Evolutionary conservation across 2,329 filamentous ascomycete genomes (phyloP).

Genomic region (Ophiostoma triangulosporum): DNA sequence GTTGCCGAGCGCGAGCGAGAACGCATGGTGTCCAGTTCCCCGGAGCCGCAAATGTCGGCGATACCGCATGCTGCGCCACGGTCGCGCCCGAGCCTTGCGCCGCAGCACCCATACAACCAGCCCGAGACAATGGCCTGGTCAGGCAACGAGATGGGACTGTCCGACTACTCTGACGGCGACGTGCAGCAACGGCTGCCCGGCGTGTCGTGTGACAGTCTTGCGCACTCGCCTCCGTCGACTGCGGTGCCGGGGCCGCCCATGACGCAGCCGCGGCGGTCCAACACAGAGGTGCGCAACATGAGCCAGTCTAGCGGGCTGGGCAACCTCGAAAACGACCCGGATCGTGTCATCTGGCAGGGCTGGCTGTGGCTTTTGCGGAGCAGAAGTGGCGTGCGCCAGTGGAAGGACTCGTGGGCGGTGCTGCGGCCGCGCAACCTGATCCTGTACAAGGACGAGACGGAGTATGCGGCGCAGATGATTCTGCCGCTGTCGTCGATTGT

Average conservation of each 20-base stretch:
- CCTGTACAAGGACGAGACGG: conserved; percentile 83
- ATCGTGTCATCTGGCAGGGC: conserved; percentile 88
- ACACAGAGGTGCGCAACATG: conserved; percentile 27
- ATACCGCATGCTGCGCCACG: neutral
- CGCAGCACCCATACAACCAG: conserved; percentile 22
- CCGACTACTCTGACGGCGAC: conserved; percentile 71
- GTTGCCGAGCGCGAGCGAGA: conserved; percentile 23
- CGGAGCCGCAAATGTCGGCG: conserved; percentile 36
- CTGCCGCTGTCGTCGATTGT: conserved; percentile 67
- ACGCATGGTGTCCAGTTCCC: conserved; percentile 42
- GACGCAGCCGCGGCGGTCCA: neutral
- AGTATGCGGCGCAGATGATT: conserved; percentile 78
- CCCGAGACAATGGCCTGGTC: conserved; percentile 49
- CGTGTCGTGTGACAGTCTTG: conserved; percentile 38
- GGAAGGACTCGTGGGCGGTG: conserved; percentile 92
- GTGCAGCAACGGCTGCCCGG: conserved; percentile 29
- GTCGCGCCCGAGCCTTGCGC: neutral
- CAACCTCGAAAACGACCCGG: conserved; percentile 47
- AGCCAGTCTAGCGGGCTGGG: conserved; percentile 47
- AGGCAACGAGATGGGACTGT: conserved; percentile 59
- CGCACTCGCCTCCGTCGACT: conserved; percentile 22
- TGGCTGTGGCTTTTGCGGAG: conserved; percentile 76
- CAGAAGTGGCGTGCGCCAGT: conserved; percentile 72
- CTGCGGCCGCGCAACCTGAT: conserved; percentile 73
- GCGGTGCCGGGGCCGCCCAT: conserved; percentile 1